Evolutionary conservation across 768 basidiomycete genomes (phyloP), one percentile per base, ranked within the genome.

Genomic region (Collybia sordida): DNA sequence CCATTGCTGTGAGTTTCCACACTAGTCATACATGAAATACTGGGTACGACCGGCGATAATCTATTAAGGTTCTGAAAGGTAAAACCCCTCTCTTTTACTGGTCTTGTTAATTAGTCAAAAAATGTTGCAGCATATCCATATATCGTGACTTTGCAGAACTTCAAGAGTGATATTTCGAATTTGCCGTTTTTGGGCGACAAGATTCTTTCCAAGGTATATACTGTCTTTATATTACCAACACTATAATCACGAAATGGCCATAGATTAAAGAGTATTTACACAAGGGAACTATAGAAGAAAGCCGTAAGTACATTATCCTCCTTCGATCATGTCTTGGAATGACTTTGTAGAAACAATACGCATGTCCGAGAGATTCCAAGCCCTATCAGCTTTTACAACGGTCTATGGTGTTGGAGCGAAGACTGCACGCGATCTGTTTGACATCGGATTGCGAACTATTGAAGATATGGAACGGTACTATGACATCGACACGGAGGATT

Each of bases 371-470:
- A 81, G 86, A 28, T 90, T 80, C 61, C 65, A 71, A 44, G 65
- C 80, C 0, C 74, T 92, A 6, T 75, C 77, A 6, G 58, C 69
- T 0, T 89, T 93, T 59, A 69, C 77, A 12, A 72, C 79, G 4
- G 67, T 93, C 48, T 83, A 93, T 47, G 85, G 88, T 7, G 84
- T 93, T 27, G 91, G 91, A 6, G 74, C 90, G 0, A 64, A 69
- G n/a, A 88, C 77, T 6, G 88, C 91, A 5, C 77, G 82, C 5
- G 69, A 75, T 34, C 72, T 91, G 3, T 89, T 85, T 62, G 78
- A 78, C 25, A 69, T 77, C 37, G 86, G 86, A 2, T 64, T 90
- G 38, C 81, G 89, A 27, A 86, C 81, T 0, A 62, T 92, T 6
- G 76, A 81, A 4, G 84, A 91, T 60, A 75, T 95, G 40, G 81